Evolutionary conservation across 129 eudicot genomes (phyloP), one percentile per base, ranked within the genome.

Genomic region (Chrysanthemum makinoi): DNA sequence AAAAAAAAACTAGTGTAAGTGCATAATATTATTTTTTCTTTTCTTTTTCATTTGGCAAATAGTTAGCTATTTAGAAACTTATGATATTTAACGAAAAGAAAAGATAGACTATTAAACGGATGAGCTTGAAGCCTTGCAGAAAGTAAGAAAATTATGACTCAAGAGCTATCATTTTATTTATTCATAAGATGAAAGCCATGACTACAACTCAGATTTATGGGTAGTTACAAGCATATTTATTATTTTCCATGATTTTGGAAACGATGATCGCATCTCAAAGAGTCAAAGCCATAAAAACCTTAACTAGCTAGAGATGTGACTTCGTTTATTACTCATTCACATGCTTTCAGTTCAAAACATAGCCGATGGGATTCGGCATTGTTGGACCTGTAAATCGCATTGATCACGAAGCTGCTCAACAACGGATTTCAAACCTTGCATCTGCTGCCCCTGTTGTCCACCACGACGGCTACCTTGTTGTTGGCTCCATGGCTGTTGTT

Each of bases 291-390:
- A 55, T 52, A 52, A 30, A 1, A 54, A 54, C 11, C 12, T 17
- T 6, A 17, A 55, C 24, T 60, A 72, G 49, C 57, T 59, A 58
- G 76, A 44, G 26, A 72, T 44, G 24, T 26, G 44, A 35, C 16
- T 59, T 5, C 35, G 5, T 59, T 59, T 59, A 22, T 59, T 59
- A 59, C 17, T 59, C 35, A 6, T 19, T 19, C 35, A 59, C 15
- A 3, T 59, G 35, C 10, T n/a, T 17, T 0, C 33, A 11, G 6
- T 59, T 22, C 13, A 59, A 22, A 59, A 59, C 64, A 59, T 59
- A 4, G 64, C 5, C 22, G 39, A 59, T 24, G 64, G 43, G 64
- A 59, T 30, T n/a, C 39, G 22, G 35, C 64, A 59, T 59, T 59
- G 64, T 0, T 24, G 64, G n/a, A 20, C 64, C 5, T 59, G 6